These are phyloP conservation scores for Cruciata laevipes DNA, from an alignment of 257 asterid species.

Conservation along the genomic window DNA sequence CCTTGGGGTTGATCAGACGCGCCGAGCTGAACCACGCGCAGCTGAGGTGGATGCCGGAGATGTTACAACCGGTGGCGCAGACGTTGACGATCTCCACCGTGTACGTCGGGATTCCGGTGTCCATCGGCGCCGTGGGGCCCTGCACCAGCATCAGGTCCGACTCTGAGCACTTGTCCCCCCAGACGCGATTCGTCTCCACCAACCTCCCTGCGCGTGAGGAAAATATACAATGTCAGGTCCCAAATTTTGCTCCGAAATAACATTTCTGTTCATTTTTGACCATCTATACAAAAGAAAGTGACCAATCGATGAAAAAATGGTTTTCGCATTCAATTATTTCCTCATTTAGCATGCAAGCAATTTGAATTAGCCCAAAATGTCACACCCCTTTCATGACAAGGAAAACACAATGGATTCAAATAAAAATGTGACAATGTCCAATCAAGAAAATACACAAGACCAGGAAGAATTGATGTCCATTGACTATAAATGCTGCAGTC, in stretches of 20 bases:
- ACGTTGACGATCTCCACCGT: conserved; percentile 80
- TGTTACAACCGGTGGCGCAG: conserved; percentile 56
- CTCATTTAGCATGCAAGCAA: neutral
- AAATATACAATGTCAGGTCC: conserved; percentile 1
- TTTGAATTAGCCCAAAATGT: too few relatives aligned
- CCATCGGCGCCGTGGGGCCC: conserved; percentile 67
- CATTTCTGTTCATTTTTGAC: neutral
- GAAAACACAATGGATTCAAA: neutral
- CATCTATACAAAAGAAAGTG: conserved; percentile 6
- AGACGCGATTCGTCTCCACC: conserved; percentile 64
- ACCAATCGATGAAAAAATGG: conserved; percentile 9
- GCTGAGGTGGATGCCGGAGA: conserved; percentile 52
- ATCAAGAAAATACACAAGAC: neutral
- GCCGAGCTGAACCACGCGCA: conserved; percentile 99
- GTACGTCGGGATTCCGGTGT: conserved; percentile 81
- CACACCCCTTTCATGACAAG: neutral
- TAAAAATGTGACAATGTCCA: neutral
- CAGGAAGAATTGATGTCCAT: neutral
- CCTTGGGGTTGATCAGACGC: conserved; percentile 59
- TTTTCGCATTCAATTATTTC: conserved; percentile 7
- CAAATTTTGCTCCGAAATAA: neutral
- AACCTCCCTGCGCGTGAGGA: conserved; percentile 23
- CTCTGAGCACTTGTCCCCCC: conserved; percentile 70
- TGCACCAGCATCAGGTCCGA: conserved; percentile 71
- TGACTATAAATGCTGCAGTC: neutral